Base-by-base conservation (phyloP, 352 stramenopile genomes). In the Phytopythium ostracodes region DNA sequence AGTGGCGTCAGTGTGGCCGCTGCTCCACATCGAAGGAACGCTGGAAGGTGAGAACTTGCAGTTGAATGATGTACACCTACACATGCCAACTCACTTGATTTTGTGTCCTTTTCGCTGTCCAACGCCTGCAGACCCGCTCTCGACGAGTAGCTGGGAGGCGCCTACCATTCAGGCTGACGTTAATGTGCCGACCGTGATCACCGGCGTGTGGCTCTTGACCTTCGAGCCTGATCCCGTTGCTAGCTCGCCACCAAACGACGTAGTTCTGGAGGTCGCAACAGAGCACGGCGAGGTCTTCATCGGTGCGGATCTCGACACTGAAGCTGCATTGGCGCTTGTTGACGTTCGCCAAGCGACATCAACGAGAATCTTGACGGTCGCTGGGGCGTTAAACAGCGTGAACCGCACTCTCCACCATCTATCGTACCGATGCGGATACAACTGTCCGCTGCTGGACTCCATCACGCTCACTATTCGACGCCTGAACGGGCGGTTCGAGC, bases 321-420 rank as follows among this genome's bases (percentile, higher is more conserved):
- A 59, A 10, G 38, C 33, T 4, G 24, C 35, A 1, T 49, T 18
- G 7, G 2, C 27, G 18, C n/a, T 22, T 4, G 15, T 49, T n/a
- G 53, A 43, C 18, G 4, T 54, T 18, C 44, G 36, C 11, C 25
- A 38, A 22, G 40, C 15, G 15, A 38, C 0, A 14, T 62, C 29
- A 11, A 56, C 43, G 31, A 38, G n/a, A 38, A 10, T 18, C 44
- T 24, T 62, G 17, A 25, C 24, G 18, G 31, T 68, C 12, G 24
- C 29, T 11, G 54, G 62, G 2, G 14, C 38, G 15, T 50, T 66
- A 44, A 17, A 63, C 20, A 53, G n/a, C 20, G 50, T 73, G 12
- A 77, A 76, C 25, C 46, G 25, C 27, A 70, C 68, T 15, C 51
- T 81, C 22, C 8, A 24, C 18, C 52, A 29, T 8, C 29, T 76